These are phyloP conservation scores for Eugenia klotzschiana DNA, from an alignment of 441 rosid species.

Conservation along the genomic window DNA sequence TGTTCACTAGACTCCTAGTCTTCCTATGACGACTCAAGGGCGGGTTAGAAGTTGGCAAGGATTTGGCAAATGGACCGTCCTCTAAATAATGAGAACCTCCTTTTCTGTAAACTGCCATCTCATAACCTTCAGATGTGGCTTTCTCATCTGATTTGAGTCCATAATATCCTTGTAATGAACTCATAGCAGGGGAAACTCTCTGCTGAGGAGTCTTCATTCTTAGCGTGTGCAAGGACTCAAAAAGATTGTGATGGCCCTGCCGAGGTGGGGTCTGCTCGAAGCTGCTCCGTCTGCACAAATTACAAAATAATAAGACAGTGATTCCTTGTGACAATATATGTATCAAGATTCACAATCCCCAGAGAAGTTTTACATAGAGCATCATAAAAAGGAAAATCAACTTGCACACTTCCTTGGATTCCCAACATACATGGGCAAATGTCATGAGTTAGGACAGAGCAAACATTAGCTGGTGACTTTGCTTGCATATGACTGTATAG, in stretches of 20 bases:
- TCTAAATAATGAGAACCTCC: conserved; percentile 15
- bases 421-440: background rate
- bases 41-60: conserved; percentile 18
- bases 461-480: background rate
- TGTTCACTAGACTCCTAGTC: conserved; percentile 46
- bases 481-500: background rate
- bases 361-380: background rate
- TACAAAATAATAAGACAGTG: background rate
- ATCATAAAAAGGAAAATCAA: background rate
- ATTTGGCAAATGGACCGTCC: conserved; percentile 19
- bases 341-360: background rate
- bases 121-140: conserved; percentile 25
- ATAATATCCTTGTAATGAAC: conserved; percentile 48
- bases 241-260: conserved; percentile 11
- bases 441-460: background rate
- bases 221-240: conserved; percentile 56
- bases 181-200: conserved; percentile 50
- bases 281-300: conserved; percentile 33
- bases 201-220: conserved; percentile 29
- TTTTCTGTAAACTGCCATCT: conserved; percentile 23
- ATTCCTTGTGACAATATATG: background rate
- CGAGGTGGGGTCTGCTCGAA: conserved; percentile 13
- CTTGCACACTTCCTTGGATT: background rate
- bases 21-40: conserved; percentile 39
- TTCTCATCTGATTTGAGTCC: conserved; percentile 28